These are phyloP conservation scores for Cryptosporidium baileyi DNA, from an alignment of 169 alveolate species.

Conservation along the genomic window DNA sequence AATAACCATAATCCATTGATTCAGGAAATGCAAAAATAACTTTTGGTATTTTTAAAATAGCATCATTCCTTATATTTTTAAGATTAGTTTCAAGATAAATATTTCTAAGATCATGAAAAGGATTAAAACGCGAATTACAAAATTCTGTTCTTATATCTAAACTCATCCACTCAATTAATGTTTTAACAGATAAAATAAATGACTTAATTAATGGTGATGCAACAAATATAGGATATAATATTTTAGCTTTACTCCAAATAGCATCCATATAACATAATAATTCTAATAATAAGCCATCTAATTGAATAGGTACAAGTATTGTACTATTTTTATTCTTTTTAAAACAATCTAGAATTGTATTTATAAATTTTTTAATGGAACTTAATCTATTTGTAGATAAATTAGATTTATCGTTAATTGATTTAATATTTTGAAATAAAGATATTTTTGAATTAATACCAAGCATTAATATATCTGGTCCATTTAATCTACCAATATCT, in stretches of 20 bases:
- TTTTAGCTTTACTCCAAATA: constrained; percentile 36
- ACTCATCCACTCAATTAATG: constrained; percentile 68
- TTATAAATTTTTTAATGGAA: constrained; percentile 24
- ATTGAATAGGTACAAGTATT: constrained; percentile 39
- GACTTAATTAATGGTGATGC: constrained; percentile 54
- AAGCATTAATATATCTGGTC: constrained; percentile 31
- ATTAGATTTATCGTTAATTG: background rate
- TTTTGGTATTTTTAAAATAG: constrained; percentile 28
- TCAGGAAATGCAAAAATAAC: constrained; percentile 52
- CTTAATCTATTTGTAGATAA: background rate
- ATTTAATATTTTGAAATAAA: too few relatives aligned
- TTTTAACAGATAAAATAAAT: constrained; percentile 48
- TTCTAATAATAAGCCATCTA: constrained; percentile 42
- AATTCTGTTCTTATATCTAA: constrained; percentile 59
- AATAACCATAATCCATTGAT: constrained; percentile 64
- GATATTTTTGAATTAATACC: background rate
- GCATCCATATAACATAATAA: constrained; percentile 62
- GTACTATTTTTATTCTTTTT: constrained; percentile 62
- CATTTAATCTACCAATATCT: constrained; percentile 29
- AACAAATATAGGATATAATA: constrained; percentile 55
- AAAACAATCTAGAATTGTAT: constrained; percentile 14
- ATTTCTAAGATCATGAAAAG: constrained; percentile 53
- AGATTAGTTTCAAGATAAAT: constrained; percentile 34
- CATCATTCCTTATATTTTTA: constrained; percentile 17
- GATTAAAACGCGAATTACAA: constrained; percentile 59